Conservation (phyloP, 371 early-diverging fungal genomes). For the Mortierella sp. region DNA sequence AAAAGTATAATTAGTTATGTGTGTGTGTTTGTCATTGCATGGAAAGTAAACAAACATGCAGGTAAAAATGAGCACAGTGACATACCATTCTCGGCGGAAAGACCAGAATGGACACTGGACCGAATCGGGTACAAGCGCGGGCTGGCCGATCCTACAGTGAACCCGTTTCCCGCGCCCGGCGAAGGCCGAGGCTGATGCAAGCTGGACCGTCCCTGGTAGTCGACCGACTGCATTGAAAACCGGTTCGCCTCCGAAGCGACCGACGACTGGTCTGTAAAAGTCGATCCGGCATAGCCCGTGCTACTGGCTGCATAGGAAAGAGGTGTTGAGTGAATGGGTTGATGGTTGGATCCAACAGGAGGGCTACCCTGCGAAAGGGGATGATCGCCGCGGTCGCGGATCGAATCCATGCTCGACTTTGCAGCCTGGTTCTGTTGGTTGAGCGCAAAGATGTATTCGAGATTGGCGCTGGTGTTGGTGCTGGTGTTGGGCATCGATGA, state of each 20-base stretch:
- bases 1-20: neutral
- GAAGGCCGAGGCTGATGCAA: conserved; percentile 27
- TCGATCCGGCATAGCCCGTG: conserved; percentile 13
- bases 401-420: conserved; percentile 47
- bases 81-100: conserved; percentile 39
- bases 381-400: conserved; percentile 3
- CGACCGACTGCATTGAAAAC: conserved; percentile 32
- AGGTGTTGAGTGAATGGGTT: neutral
- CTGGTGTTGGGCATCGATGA: conserved; percentile 46
- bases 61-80: neutral
- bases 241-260: conserved; percentile 26
- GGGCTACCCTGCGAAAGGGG: neutral
- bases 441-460: conserved; percentile 39
- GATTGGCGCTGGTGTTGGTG: conserved; percentile 44
- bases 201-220: conserved; percentile 38
- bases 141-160: conserved; percentile 22
- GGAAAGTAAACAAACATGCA: neutral
- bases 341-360: neutral
- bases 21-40: neutral
- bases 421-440: conserved; percentile 25
- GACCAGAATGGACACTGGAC: conserved; percentile 25
- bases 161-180: neutral
- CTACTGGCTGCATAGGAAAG: conserved; percentile 8
- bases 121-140: conserved; percentile 32
- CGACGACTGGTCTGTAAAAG: conserved; percentile 22